A percentile compares a stretch with the other conserved stretches of the same genome.
These are phyloP conservation scores for Chrysosporium queenslandicum DNA, from an alignment of 2,329 filamentous ascomycete genomes.

Conservation along the genomic window DNA sequence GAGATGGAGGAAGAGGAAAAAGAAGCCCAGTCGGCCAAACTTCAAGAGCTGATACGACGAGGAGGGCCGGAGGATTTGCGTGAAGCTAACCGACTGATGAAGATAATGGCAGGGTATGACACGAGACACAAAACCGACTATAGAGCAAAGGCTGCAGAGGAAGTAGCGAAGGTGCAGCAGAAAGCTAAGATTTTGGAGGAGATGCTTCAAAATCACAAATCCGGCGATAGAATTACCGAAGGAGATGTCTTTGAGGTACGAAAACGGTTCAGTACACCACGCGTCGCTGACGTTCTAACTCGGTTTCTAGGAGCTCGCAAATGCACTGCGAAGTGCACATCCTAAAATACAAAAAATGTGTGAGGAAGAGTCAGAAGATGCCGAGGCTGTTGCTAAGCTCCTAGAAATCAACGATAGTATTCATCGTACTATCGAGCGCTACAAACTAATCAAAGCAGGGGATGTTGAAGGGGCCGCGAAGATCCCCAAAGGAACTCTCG, in stretches of 20 bases:
- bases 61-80: slow-evolving; percentile 88
- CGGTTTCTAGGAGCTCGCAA: slow-evolving; percentile 62
- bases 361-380: slow-evolving; percentile 94
- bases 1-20: slow-evolving; percentile 98
- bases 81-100: slow-evolving; percentile 96
- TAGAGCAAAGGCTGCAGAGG: slow-evolving; percentile 91
- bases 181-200: slow-evolving; percentile 90
- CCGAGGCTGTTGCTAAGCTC: slow-evolving; percentile 88
- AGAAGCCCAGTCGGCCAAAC: slow-evolving; percentile 91
- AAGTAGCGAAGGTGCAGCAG: slow-evolving; percentile 88
- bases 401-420: slow-evolving; percentile 98
- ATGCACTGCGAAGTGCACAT: slow-evolving; percentile 81
- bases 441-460: slow-evolving; percentile 92
- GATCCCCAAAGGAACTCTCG: slow-evolving; percentile 70
- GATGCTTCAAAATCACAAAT: slow-evolving; percentile 72
- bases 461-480: slow-evolving; percentile 74
- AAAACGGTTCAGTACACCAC: slow-evolving; percentile 20
- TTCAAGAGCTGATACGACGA: slow-evolving; percentile 89
- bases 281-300: slow-evolving; percentile 8
- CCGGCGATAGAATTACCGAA: slow-evolving; percentile 66
- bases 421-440: slow-evolving; percentile 88
- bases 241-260: slow-evolving; percentile 58
- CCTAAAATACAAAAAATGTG: slow-evolving; percentile 99
- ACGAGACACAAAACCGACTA: slow-evolving; percentile 95
- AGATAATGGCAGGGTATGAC: slow-evolving; percentile 97